Evolutionary conservation across 2,329 filamentous ascomycete genomes (phyloP).

Genomic region (Diaporthe citri): DNA sequence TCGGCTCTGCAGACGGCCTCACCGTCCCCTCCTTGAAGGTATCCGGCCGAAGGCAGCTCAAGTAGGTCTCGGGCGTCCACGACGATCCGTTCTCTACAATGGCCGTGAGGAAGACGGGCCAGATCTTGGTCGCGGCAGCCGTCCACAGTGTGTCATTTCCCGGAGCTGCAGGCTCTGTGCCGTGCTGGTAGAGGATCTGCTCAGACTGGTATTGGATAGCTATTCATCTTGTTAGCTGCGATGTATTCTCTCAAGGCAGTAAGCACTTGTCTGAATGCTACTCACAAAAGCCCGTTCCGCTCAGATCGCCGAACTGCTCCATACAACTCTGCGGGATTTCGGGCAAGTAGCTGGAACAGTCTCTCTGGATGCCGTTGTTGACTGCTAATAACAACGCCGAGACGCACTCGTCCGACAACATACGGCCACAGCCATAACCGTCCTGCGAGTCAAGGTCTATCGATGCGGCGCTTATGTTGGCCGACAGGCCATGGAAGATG

Average conservation of each 20-base stretch:
- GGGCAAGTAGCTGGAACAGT: neutral
- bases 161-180: neutral
- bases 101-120: neutral
- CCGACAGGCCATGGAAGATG: neutral
- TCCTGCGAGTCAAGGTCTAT: neutral
- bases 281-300: neutral
- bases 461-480: neutral
- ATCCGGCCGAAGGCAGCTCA: neutral
- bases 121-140: neutral
- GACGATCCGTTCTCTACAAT: neutral
- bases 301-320: neutral
- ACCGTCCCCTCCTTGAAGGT: conserved; percentile 10
- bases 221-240: neutral
- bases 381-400: neutral
- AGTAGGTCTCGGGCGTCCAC: neutral
- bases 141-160: neutral
- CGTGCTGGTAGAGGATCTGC: neutral
- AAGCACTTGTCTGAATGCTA: neutral
- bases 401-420: conserved; percentile 5
- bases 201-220: neutral
- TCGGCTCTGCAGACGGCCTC: neutral
- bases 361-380: neutral
- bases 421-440: neutral
- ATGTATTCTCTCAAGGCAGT: neutral
- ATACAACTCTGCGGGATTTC: neutral